Conservation (phyloP, 192 early-diverging fungal genomes). For the Coemansia nantahalensis region DNA sequence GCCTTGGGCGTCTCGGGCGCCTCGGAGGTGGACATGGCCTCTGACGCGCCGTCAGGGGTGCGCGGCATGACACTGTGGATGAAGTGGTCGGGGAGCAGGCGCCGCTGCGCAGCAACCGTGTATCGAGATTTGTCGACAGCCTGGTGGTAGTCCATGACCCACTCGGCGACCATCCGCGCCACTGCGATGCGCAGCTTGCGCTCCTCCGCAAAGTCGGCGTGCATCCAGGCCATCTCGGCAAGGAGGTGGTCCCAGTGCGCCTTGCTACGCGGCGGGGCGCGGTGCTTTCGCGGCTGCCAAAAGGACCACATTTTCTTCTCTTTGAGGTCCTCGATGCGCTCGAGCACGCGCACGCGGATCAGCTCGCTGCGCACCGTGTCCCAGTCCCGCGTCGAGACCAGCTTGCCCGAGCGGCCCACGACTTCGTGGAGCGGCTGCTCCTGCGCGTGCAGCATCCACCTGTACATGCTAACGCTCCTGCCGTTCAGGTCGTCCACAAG, state of each 20-base stretch:
- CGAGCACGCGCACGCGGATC: conserved; percentile 39
- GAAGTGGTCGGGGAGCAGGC: conserved; percentile 17
- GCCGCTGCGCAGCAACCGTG: conserved; percentile 23
- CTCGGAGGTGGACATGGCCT: too few relatives aligned
- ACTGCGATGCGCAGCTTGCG: conserved; percentile 48
- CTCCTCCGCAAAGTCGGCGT: conserved; percentile 53
- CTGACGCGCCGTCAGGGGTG: neutral
- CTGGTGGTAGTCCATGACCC: conserved; percentile 55
- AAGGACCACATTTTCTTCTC: conserved; percentile 52
- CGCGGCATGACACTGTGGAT: neutral
- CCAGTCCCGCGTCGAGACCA: conserved; percentile 45
- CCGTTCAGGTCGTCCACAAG: conserved; percentile 33
- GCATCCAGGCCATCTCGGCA: conserved; percentile 55
- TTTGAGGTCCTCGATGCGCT: conserved; percentile 53
- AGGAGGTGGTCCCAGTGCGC: conserved; percentile 56
- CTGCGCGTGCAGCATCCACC: conserved; percentile 39
- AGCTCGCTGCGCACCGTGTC: conserved; percentile 51
- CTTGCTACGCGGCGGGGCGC: conserved; percentile 51
- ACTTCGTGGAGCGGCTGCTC: conserved; percentile 44
- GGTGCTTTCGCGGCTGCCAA: conserved; percentile 49
- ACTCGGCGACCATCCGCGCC: conserved; percentile 35
- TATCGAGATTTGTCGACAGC: conserved; percentile 44
- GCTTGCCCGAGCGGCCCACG: conserved; percentile 22
- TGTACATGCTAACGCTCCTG: conserved; percentile 38
- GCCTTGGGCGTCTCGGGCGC: too few relatives aligned